Conservation (phyloP, 345 rosid species). For the Brassica incana region DNA sequence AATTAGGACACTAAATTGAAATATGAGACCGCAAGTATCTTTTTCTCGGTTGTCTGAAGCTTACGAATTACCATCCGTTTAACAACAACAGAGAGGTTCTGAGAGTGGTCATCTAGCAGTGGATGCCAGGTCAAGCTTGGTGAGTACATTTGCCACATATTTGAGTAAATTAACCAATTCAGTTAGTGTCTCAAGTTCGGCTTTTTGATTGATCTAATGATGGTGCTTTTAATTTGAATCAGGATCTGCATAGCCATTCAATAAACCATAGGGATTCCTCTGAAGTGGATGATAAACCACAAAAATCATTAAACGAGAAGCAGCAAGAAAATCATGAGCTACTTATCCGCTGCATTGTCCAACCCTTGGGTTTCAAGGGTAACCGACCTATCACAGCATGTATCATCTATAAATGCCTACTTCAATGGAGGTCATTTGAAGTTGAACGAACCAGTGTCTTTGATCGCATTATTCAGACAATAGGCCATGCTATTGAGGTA, state of each 20-base stretch:
- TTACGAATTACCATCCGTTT: not conserved
- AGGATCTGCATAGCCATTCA: constrained; percentile 79
- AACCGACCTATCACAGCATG: constrained; percentile 88
- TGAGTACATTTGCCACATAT: constrained; percentile 15
- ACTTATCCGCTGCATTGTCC: constrained; percentile 89
- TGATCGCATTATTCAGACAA: constrained; percentile 86
- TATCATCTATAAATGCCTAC: constrained; percentile 81
- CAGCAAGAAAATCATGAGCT: constrained; percentile 95
- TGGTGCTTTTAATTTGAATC: constrained; percentile 9
- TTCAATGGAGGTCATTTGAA: constrained; percentile 98
- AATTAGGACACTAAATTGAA: not conserved
- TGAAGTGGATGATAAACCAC: constrained; percentile 81
- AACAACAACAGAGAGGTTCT: constrained; percentile 55
- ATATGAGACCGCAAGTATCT: not conserved
- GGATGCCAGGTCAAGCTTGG: constrained; percentile 60
- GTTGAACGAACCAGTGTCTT: constrained; percentile 88
- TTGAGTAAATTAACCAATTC: not conserved
- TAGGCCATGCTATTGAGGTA: constrained; percentile 89
- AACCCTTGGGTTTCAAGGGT: constrained; percentile 73
- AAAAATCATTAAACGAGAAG: constrained; percentile 81
- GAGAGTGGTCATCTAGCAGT: constrained; percentile 66
- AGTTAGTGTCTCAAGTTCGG: not conserved
- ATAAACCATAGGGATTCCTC: constrained; percentile 60
- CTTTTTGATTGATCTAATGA: not conserved
- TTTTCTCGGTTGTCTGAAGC: not conserved